These are phyloP conservation scores for Speleostelium caveatum DNA, from an alignment of 78 protist species.

Conservation along the genomic window DNA sequence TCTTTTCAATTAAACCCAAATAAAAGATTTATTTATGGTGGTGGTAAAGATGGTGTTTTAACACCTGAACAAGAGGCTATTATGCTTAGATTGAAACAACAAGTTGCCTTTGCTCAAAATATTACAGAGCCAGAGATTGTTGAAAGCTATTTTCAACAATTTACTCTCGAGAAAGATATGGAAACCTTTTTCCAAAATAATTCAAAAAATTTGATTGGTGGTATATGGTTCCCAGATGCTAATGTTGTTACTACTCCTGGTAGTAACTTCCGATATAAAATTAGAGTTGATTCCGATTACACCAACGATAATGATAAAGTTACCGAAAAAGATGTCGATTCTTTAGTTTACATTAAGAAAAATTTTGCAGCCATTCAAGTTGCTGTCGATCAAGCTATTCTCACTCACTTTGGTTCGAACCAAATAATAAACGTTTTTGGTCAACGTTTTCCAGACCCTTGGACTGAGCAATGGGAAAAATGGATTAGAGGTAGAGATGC, in stretches of 20 bases:
- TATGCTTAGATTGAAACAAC: not conserved
- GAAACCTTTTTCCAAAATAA: conserved; percentile 31
- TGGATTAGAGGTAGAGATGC: conserved; percentile 24
- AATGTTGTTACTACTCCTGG: not conserved
- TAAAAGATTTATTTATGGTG: conserved; percentile 12
- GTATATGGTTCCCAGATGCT: conserved; percentile 34
- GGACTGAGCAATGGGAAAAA: conserved; percentile 37
- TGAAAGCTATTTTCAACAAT: conserved; percentile 1
- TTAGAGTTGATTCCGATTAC: conserved; percentile 49
- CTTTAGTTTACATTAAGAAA: not conserved
- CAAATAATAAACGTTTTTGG: not conserved
- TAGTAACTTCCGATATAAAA: not conserved
- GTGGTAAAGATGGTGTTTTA: not conserved
- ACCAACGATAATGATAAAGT: not conserved
- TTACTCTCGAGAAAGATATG: not conserved
- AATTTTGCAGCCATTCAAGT: conserved; percentile 14
- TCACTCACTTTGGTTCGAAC: conserved; percentile 8
- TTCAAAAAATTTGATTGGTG: conserved; percentile 18
- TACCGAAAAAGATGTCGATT: not conserved
- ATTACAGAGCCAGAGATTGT: not conserved
- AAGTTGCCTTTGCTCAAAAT: not conserved
- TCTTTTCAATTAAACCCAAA: not conserved
- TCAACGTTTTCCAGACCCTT: conserved; percentile 40
- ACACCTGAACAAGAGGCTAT: conserved; percentile 24
- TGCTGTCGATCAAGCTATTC: conserved; percentile 55